phyloP scores from a whole-genome alignment of 208 protist genomes.

The Leptomonas seymouri region DNA sequence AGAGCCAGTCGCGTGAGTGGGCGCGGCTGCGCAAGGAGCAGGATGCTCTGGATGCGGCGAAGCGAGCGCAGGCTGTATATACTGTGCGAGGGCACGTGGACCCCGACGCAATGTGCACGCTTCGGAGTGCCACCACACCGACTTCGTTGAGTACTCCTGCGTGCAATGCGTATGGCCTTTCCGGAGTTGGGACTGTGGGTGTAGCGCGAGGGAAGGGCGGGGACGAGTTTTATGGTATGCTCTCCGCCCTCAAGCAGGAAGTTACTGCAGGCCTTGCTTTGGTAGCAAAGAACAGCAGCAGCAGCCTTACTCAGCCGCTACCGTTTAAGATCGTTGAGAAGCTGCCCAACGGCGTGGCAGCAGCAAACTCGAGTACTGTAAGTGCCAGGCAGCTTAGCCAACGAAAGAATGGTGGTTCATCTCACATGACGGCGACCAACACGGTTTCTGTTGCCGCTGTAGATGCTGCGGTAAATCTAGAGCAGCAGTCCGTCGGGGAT shows the following conservation, averaged over 20 bases:
- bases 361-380: background rate
- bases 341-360: background rate
- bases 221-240: constrained; percentile 43
- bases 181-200: background rate
- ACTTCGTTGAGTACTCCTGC: background rate
- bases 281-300: background rate
- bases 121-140: background rate
- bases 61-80: constrained; percentile 1
- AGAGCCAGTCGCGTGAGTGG: constrained; percentile 45
- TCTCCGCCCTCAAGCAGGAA: constrained; percentile 35
- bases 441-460: background rate
- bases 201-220: background rate
- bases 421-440: background rate
- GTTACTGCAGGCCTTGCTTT: constrained; percentile 27
- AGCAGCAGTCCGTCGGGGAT: background rate
- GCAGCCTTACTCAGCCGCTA: background rate
- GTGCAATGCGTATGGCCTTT: background rate
- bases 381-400: too few species aligned
- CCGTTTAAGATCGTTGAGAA: constrained; percentile 35
- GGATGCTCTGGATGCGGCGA: constrained; percentile 17
- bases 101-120: background rate
- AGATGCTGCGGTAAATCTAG: background rate
- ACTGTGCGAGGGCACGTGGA: background rate
- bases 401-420: background rate
- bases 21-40: constrained; percentile 35